A percentile compares a stretch with the other conserved stretches of the same genome.
Conservation (phyloP, 164 flowering plant genomes). For the Protea cynaroides region DNA sequence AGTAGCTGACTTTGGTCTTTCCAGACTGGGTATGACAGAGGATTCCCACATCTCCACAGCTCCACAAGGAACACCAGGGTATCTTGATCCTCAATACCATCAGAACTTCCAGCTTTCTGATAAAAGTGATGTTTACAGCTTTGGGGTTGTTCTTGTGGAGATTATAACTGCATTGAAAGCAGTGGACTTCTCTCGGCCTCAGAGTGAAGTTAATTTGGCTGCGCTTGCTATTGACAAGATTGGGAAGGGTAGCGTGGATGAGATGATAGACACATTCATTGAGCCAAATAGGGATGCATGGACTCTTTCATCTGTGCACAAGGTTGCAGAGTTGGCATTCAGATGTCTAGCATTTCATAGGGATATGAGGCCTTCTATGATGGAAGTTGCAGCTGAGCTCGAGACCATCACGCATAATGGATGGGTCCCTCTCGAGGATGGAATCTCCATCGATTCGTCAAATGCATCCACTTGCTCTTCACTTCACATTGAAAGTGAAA, state of each 20-base stretch:
- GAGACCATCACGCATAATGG: slow-evolving; percentile 46
- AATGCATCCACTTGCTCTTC: slow-evolving; percentile 30
- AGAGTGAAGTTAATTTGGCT: slow-evolving; percentile 72
- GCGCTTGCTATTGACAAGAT: slow-evolving; percentile 62
- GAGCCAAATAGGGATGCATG: slow-evolving; percentile 43
- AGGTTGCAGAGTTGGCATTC: slow-evolving; percentile 82
- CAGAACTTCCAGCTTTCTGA: slow-evolving; percentile 78
- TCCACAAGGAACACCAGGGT: slow-evolving; percentile 96
- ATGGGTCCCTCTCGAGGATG: slow-evolving; percentile 29
- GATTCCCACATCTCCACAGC: slow-evolving; percentile 81
- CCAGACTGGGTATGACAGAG: slow-evolving; percentile 57
- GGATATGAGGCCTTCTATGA: slow-evolving; percentile 91
- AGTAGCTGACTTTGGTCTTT: slow-evolving; percentile 93
- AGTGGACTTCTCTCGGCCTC: slow-evolving; percentile 63
- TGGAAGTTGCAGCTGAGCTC: slow-evolving; percentile 73
- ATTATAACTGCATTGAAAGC: slow-evolving; percentile 69
- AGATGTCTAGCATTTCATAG: slow-evolving; percentile 80
- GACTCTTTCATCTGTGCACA: slow-evolving; percentile 48
- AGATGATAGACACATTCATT: slow-evolving; percentile 69
- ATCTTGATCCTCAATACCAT: slow-evolving; percentile 90
- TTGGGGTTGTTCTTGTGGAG: slow-evolving; percentile 89
- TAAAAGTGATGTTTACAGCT: slow-evolving; percentile 92
- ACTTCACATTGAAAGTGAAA: slow-evolving; percentile 31
- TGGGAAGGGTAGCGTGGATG: slow-evolving; percentile 54
- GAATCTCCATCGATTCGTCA: slow-evolving; percentile 16